A percentile compares a stretch with the other conserved stretches of the same genome.
Conservation (phyloP, 352 stramenopile species). For the Globisporangium radiosum region DNA sequence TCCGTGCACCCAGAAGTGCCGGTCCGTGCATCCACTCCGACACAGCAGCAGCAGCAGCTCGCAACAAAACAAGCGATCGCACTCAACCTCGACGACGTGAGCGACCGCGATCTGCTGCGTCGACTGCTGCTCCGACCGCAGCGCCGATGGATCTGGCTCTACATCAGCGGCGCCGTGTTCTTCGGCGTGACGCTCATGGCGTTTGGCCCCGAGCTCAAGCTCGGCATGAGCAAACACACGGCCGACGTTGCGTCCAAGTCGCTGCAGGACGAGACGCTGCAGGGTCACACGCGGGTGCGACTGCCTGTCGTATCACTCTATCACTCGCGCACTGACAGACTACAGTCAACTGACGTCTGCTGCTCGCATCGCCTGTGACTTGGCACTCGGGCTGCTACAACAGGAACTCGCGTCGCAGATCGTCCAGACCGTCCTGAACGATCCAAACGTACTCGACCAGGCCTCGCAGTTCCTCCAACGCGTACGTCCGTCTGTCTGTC, state of each 20-base stretch:
- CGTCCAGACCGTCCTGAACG: conserved; percentile 82
- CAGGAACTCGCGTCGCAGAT: conserved; percentile 75
- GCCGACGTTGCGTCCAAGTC: conserved; percentile 76
- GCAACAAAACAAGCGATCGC: background rate
- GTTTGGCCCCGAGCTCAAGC: conserved; percentile 69
- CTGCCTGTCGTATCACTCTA: background rate
- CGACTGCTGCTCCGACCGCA: conserved; percentile 39
- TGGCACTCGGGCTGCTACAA: background rate
- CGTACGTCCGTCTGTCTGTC: conserved; percentile 15
- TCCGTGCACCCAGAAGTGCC: background rate
- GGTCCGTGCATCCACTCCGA: background rate
- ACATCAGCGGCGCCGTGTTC: conserved; percentile 33
- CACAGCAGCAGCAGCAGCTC: background rate
- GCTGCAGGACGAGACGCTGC: conserved; percentile 78
- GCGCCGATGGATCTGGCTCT: conserved; percentile 36
- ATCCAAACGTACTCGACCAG: conserved; percentile 79
- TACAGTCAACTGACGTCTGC: background rate
- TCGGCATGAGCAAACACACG: conserved; percentile 77
- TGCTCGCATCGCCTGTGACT: too few species aligned
- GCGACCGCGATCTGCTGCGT: conserved; percentile 32
- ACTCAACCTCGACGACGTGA: conserved; percentile 21
- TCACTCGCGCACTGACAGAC: background rate
- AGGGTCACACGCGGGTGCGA: conserved; percentile 44
- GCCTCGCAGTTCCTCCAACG: conserved; percentile 67
- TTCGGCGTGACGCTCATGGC: conserved; percentile 50